Evolutionary conservation across 176 grass and related monocot genomes (phyloP).

Genomic region (Stipa capillata): DNA sequence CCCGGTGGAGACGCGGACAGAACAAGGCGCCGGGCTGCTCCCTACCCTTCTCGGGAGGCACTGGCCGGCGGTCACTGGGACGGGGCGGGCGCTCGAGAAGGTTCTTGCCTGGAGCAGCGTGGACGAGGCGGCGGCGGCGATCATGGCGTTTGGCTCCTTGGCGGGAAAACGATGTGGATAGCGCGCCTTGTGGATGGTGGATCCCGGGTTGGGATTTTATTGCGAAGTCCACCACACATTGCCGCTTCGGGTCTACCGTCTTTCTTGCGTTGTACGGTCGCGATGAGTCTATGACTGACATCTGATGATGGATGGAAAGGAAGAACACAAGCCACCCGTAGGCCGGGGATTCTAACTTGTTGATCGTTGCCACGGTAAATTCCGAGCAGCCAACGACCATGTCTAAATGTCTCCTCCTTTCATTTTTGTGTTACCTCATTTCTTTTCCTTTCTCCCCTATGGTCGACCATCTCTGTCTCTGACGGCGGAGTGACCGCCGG

Average conservation of each 20-base stretch:
- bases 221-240: constrained; percentile 11
- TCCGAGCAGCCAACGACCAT: too few relatives aligned
- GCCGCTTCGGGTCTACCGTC: neutral
- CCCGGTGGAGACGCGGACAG: neutral
- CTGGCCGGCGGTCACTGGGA: neutral
- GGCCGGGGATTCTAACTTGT: too few relatives aligned
- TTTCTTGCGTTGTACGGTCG: neutral
- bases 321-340: too few relatives aligned
- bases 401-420: too few relatives aligned
- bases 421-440: too few relatives aligned
- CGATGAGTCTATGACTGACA: too few relatives aligned
- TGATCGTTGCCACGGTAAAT: too few relatives aligned
- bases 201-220: constrained; percentile 1
- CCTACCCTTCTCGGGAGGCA: neutral
- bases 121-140: neutral
- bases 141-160: neutral
- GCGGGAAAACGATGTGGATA: constrained; percentile 22
- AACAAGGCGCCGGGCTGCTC: neutral
- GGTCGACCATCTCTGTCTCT: too few relatives aligned
- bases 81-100: neutral
- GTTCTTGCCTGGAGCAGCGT: constrained; percentile 7
- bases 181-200: neutral
- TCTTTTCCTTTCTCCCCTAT: too few relatives aligned
- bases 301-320: too few relatives aligned
- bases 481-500: too few relatives aligned